phyloP scores from a whole-genome alignment of 1,284 basidiomycete genomes.

The Ustilago xerochloae region DNA sequence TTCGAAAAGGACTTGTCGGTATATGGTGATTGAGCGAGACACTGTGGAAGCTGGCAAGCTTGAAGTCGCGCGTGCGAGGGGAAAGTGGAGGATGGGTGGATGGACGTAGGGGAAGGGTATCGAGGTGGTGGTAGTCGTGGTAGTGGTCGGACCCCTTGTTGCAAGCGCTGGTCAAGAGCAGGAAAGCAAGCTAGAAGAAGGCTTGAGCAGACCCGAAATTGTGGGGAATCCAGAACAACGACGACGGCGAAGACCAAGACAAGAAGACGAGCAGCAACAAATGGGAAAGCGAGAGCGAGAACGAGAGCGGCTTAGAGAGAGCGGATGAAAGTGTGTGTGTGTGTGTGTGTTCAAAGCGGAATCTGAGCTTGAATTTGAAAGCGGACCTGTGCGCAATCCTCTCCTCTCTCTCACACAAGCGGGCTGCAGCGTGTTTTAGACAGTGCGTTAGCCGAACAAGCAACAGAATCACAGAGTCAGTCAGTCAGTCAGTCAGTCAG shows the following conservation, averaged over 20 bases:
- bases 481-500: too few relatives aligned
- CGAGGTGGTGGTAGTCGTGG: not conserved
- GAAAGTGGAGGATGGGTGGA: not conserved
- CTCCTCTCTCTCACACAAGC: not conserved
- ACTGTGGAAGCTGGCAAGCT: not conserved
- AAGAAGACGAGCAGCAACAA: not conserved
- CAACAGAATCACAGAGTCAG: too few relatives aligned
- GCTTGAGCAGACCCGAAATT: not conserved
- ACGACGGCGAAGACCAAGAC: too few relatives aligned
- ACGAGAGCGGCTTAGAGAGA: not conserved
- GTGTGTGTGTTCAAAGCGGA: not conserved
- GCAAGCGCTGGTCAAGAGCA: not conserved
- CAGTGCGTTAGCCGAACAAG: not conserved
- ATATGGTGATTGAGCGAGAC: not conserved
- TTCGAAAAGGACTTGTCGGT: too few relatives aligned
- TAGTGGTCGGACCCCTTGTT: not conserved
- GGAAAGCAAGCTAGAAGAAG: not conserved
- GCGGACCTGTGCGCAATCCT: not conserved
- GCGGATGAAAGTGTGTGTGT: not conserved
- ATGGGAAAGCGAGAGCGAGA: not conserved
- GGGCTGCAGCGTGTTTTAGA: not conserved
- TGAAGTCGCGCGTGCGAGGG: not conserved
- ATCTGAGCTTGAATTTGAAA: conserved; percentile 1
- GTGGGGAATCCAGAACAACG: not conserved
- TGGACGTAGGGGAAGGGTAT: not conserved